phyloP scores from a whole-genome alignment of 352 stramenopile species.

The Peronospora destructor region DNA sequence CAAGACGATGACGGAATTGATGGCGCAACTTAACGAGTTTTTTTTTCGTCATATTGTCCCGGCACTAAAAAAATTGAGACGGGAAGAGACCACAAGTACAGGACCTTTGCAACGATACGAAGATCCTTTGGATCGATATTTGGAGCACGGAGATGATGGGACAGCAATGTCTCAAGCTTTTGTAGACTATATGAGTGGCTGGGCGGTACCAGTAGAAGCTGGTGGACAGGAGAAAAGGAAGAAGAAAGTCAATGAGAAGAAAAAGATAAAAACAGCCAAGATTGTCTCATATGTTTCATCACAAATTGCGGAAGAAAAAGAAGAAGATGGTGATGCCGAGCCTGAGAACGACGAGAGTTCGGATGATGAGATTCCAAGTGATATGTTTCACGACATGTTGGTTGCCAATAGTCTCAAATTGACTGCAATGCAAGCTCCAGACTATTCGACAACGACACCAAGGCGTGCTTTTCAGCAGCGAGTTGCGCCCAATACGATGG shows the following conservation, averaged over 20 bases:
- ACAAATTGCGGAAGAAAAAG: not conserved
- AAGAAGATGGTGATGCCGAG: not conserved
- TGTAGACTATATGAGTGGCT: slow-evolving; percentile 34
- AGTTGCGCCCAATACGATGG: not conserved
- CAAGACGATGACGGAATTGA: slow-evolving; percentile 15
- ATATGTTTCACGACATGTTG: slow-evolving; percentile 2
- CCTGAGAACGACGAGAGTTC: slow-evolving; percentile 2
- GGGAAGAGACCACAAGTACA: not conserved
- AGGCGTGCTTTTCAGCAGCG: slow-evolving; percentile 1
- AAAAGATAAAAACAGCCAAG: not conserved
- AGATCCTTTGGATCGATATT: slow-evolving; percentile 31
- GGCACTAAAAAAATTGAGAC: slow-evolving; percentile 19
- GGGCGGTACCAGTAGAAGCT: slow-evolving; percentile 8
- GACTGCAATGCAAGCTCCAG: slow-evolving; percentile 12
- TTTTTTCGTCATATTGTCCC: slow-evolving; percentile 27
- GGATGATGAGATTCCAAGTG: slow-evolving; percentile 10
- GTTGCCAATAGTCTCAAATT: slow-evolving; percentile 8
- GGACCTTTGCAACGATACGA: not conserved
- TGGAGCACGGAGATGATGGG: slow-evolving; percentile 20
- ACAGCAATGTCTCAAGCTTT: slow-evolving; percentile 24
- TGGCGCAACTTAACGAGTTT: slow-evolving; percentile 20
- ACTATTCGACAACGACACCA: slow-evolving; percentile 4
- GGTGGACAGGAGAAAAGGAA: slow-evolving; percentile 6
- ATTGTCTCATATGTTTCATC: not conserved
- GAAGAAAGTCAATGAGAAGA: slow-evolving; percentile 2